A percentile compares a stretch with the other conserved stretches of the same genome.
Evolutionary conservation across 768 basidiomycete genomes (phyloP).

Genomic region (Lactifluus rugatus): DNA sequence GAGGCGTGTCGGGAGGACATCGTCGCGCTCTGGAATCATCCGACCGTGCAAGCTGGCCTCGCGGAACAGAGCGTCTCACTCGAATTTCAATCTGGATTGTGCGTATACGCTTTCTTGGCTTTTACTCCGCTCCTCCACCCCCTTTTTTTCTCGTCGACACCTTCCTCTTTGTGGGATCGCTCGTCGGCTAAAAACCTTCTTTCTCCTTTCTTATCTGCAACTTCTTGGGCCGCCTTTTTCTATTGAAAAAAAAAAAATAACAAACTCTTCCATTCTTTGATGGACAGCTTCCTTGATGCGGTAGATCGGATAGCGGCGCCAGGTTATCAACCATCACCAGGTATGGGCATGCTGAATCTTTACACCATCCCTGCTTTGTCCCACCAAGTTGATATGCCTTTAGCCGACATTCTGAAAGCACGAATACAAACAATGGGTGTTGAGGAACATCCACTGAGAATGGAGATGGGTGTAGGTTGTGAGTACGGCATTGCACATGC

Average conservation of each 20-base stretch:
- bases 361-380: background rate
- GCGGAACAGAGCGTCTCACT: conserved; percentile 36
- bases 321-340: conserved; percentile 43
- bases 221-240: background rate
- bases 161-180: background rate
- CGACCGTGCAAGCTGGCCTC: conserved; percentile 35
- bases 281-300: conserved; percentile 47
- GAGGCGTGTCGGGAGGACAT: conserved; percentile 48
- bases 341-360: conserved; percentile 26
- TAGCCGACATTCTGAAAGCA: conserved; percentile 56
- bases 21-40: conserved; percentile 41
- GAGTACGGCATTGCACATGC: conserved; percentile 7
- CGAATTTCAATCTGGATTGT: conserved; percentile 56
- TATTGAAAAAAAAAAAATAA: background rate
- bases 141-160: too few species aligned
- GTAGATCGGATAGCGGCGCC: conserved; percentile 40
- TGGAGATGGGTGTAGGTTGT: conserved; percentile 33
- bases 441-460: conserved; percentile 48
- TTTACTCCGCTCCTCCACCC: background rate
- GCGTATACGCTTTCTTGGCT: conserved; percentile 24
- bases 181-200: background rate
- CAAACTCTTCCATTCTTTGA: background rate
- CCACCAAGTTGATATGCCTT: background rate
- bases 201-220: too few species aligned
- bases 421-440: conserved; percentile 55